A percentile compares a stretch with the other conserved stretches of the same genome.
phyloP scores from a whole-genome alignment of 1,139 yeast species.

The Magnusiomyces magnusii region DNA sequence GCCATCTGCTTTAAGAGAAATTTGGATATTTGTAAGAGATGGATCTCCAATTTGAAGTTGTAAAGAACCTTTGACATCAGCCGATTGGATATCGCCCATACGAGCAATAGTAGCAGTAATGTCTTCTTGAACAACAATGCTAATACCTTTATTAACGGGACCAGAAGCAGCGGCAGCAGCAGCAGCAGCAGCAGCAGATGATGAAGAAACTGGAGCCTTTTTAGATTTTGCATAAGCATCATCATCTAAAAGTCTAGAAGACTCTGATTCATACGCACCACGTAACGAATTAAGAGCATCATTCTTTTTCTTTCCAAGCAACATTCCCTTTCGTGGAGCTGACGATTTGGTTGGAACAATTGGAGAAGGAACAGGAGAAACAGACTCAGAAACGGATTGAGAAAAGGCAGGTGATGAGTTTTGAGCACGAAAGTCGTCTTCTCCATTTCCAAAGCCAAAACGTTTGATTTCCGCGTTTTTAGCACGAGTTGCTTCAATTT shows the following conservation, averaged over 20 bases:
- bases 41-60: constrained; percentile 79
- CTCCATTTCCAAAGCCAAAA: constrained; percentile 9
- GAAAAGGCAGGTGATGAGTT: background rate
- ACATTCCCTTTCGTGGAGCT: constrained; percentile 51
- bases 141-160: constrained; percentile 59
- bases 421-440: constrained; percentile 12
- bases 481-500: constrained; percentile 48
- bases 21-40: constrained; percentile 55
- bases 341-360: background rate
- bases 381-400: background rate
- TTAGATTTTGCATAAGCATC: constrained; percentile 8
- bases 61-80: constrained; percentile 86
- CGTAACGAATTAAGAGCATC: constrained; percentile 40
- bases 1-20: constrained; percentile 47
- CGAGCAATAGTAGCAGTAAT: constrained; percentile 70
- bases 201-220: constrained; percentile 6
- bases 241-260: constrained; percentile 28
- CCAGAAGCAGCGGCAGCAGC: constrained; percentile 12
- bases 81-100: constrained; percentile 67
- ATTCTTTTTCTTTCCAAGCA: constrained; percentile 61
- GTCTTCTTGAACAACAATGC: constrained; percentile 70
- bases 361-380: background rate
- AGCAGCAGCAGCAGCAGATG: constrained; percentile 18
- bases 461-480: background rate
- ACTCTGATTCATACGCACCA: constrained; percentile 27